A percentile compares a stretch with the other conserved stretches of the same genome.
Evolutionary conservation across 2,329 filamentous ascomycete species (phyloP).

Genomic region (Monilinia polystroma): DNA sequence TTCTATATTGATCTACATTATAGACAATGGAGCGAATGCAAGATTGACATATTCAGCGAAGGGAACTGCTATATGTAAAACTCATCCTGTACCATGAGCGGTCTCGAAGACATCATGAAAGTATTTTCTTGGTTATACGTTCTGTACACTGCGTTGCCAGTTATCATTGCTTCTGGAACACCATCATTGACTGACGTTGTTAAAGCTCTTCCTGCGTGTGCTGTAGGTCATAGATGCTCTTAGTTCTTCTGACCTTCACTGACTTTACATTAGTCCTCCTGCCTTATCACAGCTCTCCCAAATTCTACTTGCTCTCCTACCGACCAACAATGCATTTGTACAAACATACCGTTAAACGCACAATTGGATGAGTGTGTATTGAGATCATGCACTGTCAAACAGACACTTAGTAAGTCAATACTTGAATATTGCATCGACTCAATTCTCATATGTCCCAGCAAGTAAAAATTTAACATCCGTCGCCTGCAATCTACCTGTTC

Average conservation of each 20-base stretch:
- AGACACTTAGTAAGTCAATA: constrained; percentile 2
- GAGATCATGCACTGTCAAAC: constrained; percentile 9
- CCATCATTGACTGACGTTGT: constrained; percentile 1
- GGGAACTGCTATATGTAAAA: background rate
- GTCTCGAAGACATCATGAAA: constrained; percentile 11
- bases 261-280: constrained; percentile 6
- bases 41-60: background rate
- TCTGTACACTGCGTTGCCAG: constrained; percentile 1
- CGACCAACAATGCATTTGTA: constrained; percentile 20
- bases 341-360: constrained; percentile 3
- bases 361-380: constrained; percentile 6
- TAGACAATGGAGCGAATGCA: background rate
- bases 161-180: background rate
- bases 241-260: background rate
- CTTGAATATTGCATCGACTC: background rate
- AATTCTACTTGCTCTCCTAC: constrained; percentile 15
- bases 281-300: constrained; percentile 2
- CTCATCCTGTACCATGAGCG: background rate
- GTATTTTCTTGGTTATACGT: constrained; percentile 1
- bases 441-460: constrained; percentile 1
- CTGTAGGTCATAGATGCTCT: constrained; percentile 2
- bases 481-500: constrained; percentile 2
- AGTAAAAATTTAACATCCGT: constrained; percentile 17
- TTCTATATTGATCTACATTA: background rate
- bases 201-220: constrained; percentile 13